A percentile compares a stretch with the other conserved stretches of the same genome.
Evolutionary conservation across 371 early-diverging fungal genomes (phyloP).

Genomic region (Smittium culicis): DNA sequence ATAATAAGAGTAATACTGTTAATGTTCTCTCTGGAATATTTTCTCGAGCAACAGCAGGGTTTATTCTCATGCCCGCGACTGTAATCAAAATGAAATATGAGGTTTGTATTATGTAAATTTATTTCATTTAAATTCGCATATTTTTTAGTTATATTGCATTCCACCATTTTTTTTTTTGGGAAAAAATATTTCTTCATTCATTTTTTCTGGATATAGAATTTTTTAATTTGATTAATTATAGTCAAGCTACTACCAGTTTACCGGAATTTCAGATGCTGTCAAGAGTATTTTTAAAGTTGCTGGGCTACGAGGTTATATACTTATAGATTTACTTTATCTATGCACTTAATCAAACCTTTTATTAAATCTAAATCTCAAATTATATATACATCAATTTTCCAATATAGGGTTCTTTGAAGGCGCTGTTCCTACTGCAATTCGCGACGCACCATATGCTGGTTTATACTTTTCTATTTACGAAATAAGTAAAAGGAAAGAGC

Average conservation of each 20-base stretch:
- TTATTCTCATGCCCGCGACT: conserved; percentile 86
- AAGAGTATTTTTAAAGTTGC: conserved; percentile 20
- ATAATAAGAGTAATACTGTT: conserved; percentile 12
- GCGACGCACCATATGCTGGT: conserved; percentile 93
- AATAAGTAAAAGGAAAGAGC: conserved; percentile 43
- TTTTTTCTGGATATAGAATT: not conserved
- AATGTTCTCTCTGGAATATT: conserved; percentile 55
- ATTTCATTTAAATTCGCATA: not conserved
- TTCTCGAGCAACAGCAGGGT: conserved; percentile 73
- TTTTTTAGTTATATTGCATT: not conserved
- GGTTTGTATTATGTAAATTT: conserved; percentile 30
- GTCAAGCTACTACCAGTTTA: conserved; percentile 74
- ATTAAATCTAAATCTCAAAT: not conserved
- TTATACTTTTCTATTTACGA: conserved; percentile 91
- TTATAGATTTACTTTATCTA: too few relatives aligned
- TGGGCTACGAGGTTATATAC: conserved; percentile 42
- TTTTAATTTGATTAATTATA: too few relatives aligned
- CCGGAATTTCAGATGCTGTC: conserved; percentile 24
- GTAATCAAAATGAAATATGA: conserved; percentile 88
- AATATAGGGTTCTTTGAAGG: conserved; percentile 59
- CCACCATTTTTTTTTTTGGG: not conserved
- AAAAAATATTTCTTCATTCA: not conserved
- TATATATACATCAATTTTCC: not conserved
- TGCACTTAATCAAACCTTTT: conserved; percentile 37
- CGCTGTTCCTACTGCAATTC: conserved; percentile 73